Evolutionary conservation across 139 green algal species (phyloP).

Genomic region (Picochlorum sp.): DNA sequence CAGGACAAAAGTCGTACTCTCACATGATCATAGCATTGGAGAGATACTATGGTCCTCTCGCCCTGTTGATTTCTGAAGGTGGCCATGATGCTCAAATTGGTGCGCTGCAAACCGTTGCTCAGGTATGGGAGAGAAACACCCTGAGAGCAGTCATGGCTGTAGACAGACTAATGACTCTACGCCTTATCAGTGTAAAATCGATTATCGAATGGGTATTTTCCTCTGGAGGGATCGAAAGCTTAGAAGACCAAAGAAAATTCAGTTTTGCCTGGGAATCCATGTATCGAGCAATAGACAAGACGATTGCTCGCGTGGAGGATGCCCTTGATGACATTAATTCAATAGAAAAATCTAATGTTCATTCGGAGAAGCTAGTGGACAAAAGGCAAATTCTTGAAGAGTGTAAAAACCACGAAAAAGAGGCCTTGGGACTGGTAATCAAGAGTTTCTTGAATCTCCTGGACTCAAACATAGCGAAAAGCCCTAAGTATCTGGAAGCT

Average conservation of each 20-base stretch:
- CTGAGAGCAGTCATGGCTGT: constrained; percentile 46
- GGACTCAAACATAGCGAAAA: no score
- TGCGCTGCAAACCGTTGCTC: constrained; percentile 11
- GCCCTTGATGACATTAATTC: not conserved
- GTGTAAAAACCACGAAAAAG: not conserved
- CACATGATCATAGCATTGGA: constrained; percentile 71
- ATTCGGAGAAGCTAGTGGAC: not conserved
- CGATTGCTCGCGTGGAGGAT: constrained; percentile 27
- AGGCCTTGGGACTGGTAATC: not conserved
- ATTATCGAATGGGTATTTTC: constrained; percentile 34
- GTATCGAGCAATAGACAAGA: constrained; percentile 30
- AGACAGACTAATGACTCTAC: constrained; percentile 48
- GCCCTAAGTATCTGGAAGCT: no score
- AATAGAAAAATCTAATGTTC: not conserved
- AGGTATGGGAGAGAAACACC: constrained; percentile 20
- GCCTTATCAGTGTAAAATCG: constrained; percentile 25
- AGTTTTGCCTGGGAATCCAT: constrained; percentile 30
- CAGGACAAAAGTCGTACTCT: constrained; percentile 70
- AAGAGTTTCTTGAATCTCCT: not conserved
- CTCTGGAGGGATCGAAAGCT: not conserved
- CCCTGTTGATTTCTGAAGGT: constrained; percentile 14
- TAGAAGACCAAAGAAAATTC: constrained; percentile 20
- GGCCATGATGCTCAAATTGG: constrained; percentile 24
- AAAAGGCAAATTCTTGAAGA: not conserved
- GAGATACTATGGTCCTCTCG: constrained; percentile 50